Conservation (phyloP, 2,329 filamentous ascomycete genomes). For the Ophiobolus disseminans region DNA sequence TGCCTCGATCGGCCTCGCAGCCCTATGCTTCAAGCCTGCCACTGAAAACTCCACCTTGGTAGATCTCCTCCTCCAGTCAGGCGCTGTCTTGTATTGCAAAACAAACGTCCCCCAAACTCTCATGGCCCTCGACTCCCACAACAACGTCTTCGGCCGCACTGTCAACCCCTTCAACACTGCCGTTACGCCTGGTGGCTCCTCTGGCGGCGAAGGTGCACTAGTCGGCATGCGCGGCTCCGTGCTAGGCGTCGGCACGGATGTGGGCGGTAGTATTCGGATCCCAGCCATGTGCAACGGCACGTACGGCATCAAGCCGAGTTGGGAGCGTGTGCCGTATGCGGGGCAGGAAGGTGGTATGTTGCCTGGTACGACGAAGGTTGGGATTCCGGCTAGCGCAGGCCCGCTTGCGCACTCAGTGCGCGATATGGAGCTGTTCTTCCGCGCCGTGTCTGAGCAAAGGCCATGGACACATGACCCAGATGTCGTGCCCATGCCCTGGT, state of each 20-base stretch:
- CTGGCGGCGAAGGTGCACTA: slow-evolving; percentile 61
- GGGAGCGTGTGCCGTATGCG: slow-evolving; percentile 59
- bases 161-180: slow-evolving; percentile 57
- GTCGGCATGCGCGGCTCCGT: slow-evolving; percentile 57
- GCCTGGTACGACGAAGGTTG: slow-evolving; percentile 56
- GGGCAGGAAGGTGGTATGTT: slow-evolving; percentile 58
- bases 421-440: slow-evolving; percentile 62
- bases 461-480: slow-evolving; percentile 60
- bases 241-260: slow-evolving; percentile 62
- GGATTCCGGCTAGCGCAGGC: slow-evolving; percentile 54
- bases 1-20: slow-evolving; percentile 51
- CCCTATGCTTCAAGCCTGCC: slow-evolving; percentile 53
- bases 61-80: slow-evolving; percentile 52
- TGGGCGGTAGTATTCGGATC: slow-evolving; percentile 62
- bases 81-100: slow-evolving; percentile 60
- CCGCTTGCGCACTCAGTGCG: slow-evolving; percentile 57
- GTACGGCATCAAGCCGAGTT: slow-evolving; percentile 57
- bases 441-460: slow-evolving; percentile 59
- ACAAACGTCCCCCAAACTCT: slow-evolving; percentile 64
- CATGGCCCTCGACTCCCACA: slow-evolving; percentile 61
- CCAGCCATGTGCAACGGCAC: slow-evolving; percentile 60
- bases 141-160: slow-evolving; percentile 57
- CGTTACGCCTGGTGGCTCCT: slow-evolving; percentile 61
- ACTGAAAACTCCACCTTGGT: slow-evolving; percentile 51
- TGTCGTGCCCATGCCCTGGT: slow-evolving; percentile 51